Evolutionary conservation across 257 asterid species (phyloP), one percentile per base, ranked within the genome.

Genomic region (Nicotiana tabacum): DNA sequence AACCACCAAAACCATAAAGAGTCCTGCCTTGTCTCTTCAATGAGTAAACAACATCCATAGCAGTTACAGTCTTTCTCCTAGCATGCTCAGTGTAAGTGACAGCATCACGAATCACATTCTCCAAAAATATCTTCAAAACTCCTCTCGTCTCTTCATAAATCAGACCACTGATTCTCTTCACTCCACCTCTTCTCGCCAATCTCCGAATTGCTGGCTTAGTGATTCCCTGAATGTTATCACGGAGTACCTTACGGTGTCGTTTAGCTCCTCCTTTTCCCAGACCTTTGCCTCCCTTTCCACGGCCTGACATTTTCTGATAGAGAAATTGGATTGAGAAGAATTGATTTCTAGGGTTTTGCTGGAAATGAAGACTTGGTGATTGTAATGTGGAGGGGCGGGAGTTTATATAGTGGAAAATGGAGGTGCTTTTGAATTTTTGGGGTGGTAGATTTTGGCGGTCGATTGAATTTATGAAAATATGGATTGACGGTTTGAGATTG

Each of bases 241-340:
- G 65, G 33, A 86, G 87, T 4, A 86, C 87, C 83, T 86, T 86
- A 7, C 87, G 82, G 35, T 84, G 87, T 2, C 89, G 83, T 57
- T 86, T 86, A 0, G 85, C 89, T 32, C 89, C 89, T 0, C 89
- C 87, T 24, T 83, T 83, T 4, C 89, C 89, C 30, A 86, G 15
- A 1, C 89, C 89, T 68, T 86, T 86, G 5, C 89, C 89, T 51
- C 89, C 89, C 85, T 86, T 84, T 2, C 89, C 89, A 16, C 87
- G 85, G 13, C 87, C 89, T 5, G 85, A 84, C 89, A 86, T 86
- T 29, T 35, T n/a, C 30, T 61, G 12, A n/a, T 9, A 6, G 37
- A 68, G n/a, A 1, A 24, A 18, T 68, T 32, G 48, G 6, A 5
- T 0, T n/a, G 76, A 33, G 9, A 64, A 13, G 1, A 18, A 0